A percentile compares a stretch with the other conserved stretches of the same genome.
These are phyloP conservation scores for Spirogloea muscicola DNA, from an alignment of 139 green algal genomes.

Conservation along the genomic window DNA sequence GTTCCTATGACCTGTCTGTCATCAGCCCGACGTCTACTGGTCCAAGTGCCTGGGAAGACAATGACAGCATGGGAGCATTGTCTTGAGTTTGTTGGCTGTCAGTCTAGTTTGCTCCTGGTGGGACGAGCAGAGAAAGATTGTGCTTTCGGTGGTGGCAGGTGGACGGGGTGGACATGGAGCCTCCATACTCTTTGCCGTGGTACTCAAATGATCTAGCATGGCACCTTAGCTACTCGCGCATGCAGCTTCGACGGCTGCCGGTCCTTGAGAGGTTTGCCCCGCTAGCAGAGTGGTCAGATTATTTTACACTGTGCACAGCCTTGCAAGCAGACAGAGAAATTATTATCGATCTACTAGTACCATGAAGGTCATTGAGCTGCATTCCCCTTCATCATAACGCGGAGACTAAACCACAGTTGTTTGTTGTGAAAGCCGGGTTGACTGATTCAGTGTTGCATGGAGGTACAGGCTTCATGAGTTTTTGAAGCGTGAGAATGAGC, in stretches of 20 bases:
- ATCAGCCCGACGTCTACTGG: too few relatives aligned
- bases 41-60: too few relatives aligned
- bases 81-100: too few relatives aligned
- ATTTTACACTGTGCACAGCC: background rate
- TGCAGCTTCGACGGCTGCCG: slow-evolving; percentile 79
- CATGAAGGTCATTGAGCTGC: background rate
- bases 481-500: slow-evolving; percentile 72
- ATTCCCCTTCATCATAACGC: background rate
- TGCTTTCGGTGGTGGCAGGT: too few relatives aligned
- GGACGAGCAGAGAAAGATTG: too few relatives aligned
- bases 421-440: background rate
- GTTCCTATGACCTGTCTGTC: too few relatives aligned
- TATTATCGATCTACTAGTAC: background rate
- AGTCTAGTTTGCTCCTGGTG: too few relatives aligned
- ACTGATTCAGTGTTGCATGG: background rate
- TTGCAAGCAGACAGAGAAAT: background rate
- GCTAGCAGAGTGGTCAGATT: background rate
- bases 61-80: too few relatives aligned
- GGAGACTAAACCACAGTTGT: background rate
- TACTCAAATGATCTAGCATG: slow-evolving; percentile 91
- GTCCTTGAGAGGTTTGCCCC: slow-evolving; percentile 61
- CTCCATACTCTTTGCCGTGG: slow-evolving; percentile 77
- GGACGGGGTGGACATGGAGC: slow-evolving; percentile 58
- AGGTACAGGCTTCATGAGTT: slow-evolving; percentile 58
- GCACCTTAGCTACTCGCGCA: slow-evolving; percentile 81